Evolutionary conservation across 176 grass and related monocot species (phyloP), one percentile per base, ranked within the genome.

Genomic region (Guadua angustifolia): DNA sequence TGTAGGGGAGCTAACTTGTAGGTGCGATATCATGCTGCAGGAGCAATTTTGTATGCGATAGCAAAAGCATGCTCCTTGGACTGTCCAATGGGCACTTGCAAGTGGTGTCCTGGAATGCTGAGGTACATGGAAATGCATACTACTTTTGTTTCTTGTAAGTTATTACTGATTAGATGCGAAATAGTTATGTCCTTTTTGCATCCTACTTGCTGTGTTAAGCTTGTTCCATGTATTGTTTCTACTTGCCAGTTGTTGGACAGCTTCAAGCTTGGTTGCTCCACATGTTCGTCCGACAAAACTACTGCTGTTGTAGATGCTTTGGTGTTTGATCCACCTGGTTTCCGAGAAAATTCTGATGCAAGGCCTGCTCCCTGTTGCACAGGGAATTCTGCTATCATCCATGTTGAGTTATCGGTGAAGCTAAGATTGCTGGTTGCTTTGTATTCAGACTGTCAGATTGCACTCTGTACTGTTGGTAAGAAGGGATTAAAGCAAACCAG

Each of bases 1-100:
- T 35, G 67, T 22, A 22, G 11, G 4, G 11, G 69, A 85, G 51
- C 86, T 88, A 76, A 88, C 42, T 19, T 61, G 21, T 0, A 1
- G 44, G 71, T 86, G 18, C 77, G 56, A 36, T 73, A 15, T 60
- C 70, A 13, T 81, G 49, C 85, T 64, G 42, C 87, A 98, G 95
- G 88, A 92, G 95, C 80, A 98, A 98, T 87, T 94, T 98, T 21
- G 95, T 90, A 4, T 95, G 87, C 57, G 95, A 98, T 77, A 90
- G 69, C 87, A 95, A 98, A 87, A 98, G 88, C 66, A 89, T 93
- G 87, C 89, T 98, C 29, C 71, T 95, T 60, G 95, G 93, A 78
- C 93, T 98, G 74, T 93, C 95, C 80, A 89, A 94, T 74, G 95
- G 93, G 64, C 89, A 92, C 77, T 84, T 98, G 83, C 91, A 91